phyloP scores from a whole-genome alignment of 2,329 filamentous ascomycete genomes.

The Cytospora schulzeri region DNA sequence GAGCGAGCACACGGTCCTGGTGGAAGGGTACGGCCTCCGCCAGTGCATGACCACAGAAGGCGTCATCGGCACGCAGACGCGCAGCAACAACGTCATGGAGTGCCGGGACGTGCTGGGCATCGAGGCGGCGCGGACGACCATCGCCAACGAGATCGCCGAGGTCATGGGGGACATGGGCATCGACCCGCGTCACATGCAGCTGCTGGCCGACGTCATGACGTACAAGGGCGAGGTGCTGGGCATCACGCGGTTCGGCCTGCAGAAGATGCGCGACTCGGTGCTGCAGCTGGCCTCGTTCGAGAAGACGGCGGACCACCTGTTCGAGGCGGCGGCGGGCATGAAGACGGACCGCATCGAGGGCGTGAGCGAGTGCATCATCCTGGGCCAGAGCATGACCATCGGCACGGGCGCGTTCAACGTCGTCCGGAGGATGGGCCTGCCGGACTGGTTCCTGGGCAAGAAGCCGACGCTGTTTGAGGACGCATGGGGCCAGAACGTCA shows the following conservation, averaged over 20 bases:
- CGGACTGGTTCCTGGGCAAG: conserved; percentile 56
- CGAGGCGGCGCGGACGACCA: conserved; percentile 87
- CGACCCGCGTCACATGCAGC: conserved; percentile 95
- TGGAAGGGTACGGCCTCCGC: conserved; percentile 91
- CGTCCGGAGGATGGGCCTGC: conserved; percentile 73
- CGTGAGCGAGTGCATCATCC: conserved; percentile 95
- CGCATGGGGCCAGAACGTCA: conserved; percentile 47
- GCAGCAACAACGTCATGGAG: conserved; percentile 90
- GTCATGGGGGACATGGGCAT: conserved; percentile 97
- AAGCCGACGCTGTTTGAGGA: conserved; percentile 74
- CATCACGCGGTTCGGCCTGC: conserved; percentile 93
- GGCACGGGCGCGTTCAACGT: conserved; percentile 94
- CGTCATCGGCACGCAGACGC: conserved; percentile 74
- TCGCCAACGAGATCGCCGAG: conserved; percentile 80
- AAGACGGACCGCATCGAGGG: conserved; percentile 92
- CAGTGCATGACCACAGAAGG: conserved; percentile 93
- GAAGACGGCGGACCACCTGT: conserved; percentile 96
- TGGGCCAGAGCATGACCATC: conserved; percentile 91
- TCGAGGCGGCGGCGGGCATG: conserved; percentile 89
- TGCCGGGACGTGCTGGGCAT: conserved; percentile 86
- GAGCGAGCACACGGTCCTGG: conserved; percentile 72
- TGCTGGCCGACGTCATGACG: conserved; percentile 97
- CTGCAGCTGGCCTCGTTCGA: conserved; percentile 95
- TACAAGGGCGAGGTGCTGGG: conserved; percentile 97
- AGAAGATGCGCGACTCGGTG: conserved; percentile 94